Percentiles rank a stretch among this genome's conserved stretches.
Conservation (phyloP, 768 basidiomycete species). For the Termitomyces sp. region DNA sequence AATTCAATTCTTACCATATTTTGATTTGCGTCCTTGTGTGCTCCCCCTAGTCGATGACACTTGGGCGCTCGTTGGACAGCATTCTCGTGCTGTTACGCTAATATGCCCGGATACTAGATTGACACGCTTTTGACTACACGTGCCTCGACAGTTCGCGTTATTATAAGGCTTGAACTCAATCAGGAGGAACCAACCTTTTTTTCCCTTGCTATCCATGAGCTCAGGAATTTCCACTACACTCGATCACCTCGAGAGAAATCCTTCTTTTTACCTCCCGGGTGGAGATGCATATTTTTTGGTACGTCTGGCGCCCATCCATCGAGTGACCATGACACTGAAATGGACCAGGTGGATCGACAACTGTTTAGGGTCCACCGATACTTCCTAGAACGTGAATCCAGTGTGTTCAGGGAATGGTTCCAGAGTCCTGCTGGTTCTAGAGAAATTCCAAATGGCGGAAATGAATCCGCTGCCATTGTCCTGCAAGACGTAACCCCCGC, state of each 20-base stretch:
- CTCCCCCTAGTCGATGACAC: neutral
- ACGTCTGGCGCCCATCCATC: conserved; percentile 9
- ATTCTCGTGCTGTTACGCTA: neutral
- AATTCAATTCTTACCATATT: neutral
- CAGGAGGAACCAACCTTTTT: neutral
- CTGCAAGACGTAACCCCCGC: conserved; percentile 24
- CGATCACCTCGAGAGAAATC: conserved; percentile 16
- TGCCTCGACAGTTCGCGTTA: neutral
- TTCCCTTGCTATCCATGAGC: neutral
- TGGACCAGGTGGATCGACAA: conserved; percentile 42
- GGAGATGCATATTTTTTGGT: conserved; percentile 53
- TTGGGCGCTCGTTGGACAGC: neutral
- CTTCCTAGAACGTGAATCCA: conserved; percentile 59
- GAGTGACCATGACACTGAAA: neutral
- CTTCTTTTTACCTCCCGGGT: conserved; percentile 42
- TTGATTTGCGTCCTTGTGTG: neutral
- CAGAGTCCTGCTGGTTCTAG: conserved; percentile 21
- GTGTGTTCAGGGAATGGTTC: conserved; percentile 31
- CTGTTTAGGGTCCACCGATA: conserved; percentile 54
- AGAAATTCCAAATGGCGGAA: conserved; percentile 26
- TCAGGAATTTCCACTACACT: neutral
- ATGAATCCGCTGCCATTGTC: conserved; percentile 32
- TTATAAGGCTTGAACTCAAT: conserved; percentile 1
- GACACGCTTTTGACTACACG: neutral
- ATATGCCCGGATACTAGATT: neutral